phyloP scores from a whole-genome alignment of 2,329 filamentous ascomycete species.

The Fonsecaea multimorphosa region DNA sequence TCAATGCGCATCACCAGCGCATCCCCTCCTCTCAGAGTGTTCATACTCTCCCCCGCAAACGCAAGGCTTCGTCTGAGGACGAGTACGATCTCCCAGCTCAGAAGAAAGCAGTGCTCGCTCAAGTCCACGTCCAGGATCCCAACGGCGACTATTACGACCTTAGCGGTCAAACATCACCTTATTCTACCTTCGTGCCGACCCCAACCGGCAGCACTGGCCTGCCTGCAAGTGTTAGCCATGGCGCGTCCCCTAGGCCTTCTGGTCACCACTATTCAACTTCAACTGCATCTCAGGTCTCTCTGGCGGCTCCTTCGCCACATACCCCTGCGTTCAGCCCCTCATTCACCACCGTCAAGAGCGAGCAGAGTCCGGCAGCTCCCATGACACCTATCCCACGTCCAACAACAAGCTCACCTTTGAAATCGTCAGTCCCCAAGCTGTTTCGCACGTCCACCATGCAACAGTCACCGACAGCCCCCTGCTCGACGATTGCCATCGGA shows the following conservation, averaged over 20 bases:
- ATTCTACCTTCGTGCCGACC: slow-evolving; percentile 59
- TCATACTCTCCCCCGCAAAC: slow-evolving; percentile 27
- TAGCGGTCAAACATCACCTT: slow-evolving; percentile 54
- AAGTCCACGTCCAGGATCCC: slow-evolving; percentile 54
- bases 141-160: slow-evolving; percentile 61
- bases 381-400: slow-evolving; percentile 46
- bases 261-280: slow-evolving; percentile 53
- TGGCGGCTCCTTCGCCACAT: slow-evolving; percentile 58
- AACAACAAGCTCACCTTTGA: slow-evolving; percentile 53
- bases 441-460: slow-evolving; percentile 72
- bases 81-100: slow-evolving; percentile 55
- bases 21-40: slow-evolving; percentile 23
- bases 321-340: slow-evolving; percentile 55
- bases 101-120: slow-evolving; percentile 56
- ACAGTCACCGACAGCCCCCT: slow-evolving; percentile 57
- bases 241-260: slow-evolving; percentile 50
- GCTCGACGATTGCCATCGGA: slow-evolving; percentile 49
- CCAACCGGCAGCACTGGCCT: slow-evolving; percentile 52
- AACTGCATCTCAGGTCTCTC: slow-evolving; percentile 49
- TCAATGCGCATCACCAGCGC: slow-evolving; percentile 23
- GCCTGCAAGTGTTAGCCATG: slow-evolving; percentile 47
- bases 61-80: slow-evolving; percentile 48
- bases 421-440: slow-evolving; percentile 62
- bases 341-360: slow-evolving; percentile 54
- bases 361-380: slow-evolving; percentile 52